Base-by-base conservation (phyloP, 2,329 filamentous ascomycete genomes). In the Diaporthe sp. region DNA sequence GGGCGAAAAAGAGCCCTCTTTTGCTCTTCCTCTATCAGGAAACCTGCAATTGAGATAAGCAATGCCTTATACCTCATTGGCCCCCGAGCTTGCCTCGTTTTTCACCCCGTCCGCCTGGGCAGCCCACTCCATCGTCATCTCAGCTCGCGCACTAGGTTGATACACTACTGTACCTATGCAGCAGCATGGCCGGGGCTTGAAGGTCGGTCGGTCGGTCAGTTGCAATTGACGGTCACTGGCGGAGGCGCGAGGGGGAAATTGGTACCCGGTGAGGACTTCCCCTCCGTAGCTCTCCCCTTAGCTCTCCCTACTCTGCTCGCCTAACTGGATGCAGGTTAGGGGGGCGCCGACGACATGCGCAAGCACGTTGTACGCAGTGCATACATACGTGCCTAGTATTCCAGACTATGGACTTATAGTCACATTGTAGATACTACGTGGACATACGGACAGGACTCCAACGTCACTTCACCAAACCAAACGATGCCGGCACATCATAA, bases 41-140 rank as follows among this genome's bases (percentile, higher is more conserved):
- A 40, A 40, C 17, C 47, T n/a, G 15, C 64, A 54, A 28, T 40
- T 35, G 35, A 52, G 47, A 68, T 68, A 68, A 68, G 64, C 64
- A 68, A 54, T 68, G 47, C 8, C 64, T 68, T 28, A 67, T 52
- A 52, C 64, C 64, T 68, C 33, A 68, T 68, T 68, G 47, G 47
- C 47, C 12, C 3, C 13, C 15, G 10, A 38, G 64, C 58, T 68
- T 68, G 45, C 64, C 64, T 68, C 64, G 64, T 68, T 54, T 54
- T 68, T 30, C 33, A 33, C 45, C 12, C 30, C 61, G 28, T 50
- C 61, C 61, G 42, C 61, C 61, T 25, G 42, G 28, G 61, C 58
- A 45, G 58, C 58, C 58, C 15, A 15, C 38, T 30, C n/a, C 42
- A 15, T 66, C 42, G 19, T 35, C 60, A 35, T 30, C 42, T 50